phyloP scores from a whole-genome alignment of 73 alveolate genomes.

The Paramecium tetraurelia region DNA sequence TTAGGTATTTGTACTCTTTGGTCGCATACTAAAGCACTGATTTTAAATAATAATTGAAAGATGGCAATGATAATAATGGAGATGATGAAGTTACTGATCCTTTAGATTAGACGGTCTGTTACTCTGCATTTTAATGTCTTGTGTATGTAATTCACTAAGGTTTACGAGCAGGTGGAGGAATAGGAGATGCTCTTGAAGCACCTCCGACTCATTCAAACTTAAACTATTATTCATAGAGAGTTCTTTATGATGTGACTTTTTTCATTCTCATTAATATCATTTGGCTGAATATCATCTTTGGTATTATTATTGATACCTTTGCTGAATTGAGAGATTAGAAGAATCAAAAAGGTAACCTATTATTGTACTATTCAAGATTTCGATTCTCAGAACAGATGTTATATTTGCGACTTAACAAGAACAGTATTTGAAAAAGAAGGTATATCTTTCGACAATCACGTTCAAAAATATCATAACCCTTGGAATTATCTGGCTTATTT shows the following conservation, averaged over 20 bases:
- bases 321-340: slow-evolving; percentile 84
- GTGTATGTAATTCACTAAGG: slow-evolving; percentile 71
- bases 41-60: slow-evolving; percentile 29
- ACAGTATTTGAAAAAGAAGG: slow-evolving; percentile 71
- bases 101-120: background rate
- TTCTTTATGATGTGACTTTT: slow-evolving; percentile 81
- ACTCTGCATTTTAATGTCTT: slow-evolving; percentile 30
- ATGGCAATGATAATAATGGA: background rate
- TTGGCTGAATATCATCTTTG: slow-evolving; percentile 80
- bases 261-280: slow-evolving; percentile 78
- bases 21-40: slow-evolving; percentile 42
- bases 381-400: slow-evolving; percentile 50
- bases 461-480: slow-evolving; percentile 76
- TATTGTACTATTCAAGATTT: background rate
- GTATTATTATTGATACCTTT: slow-evolving; percentile 89
- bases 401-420: slow-evolving; percentile 48
- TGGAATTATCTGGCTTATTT: slow-evolving; percentile 87
- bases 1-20: slow-evolving; percentile 6
- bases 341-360: slow-evolving; percentile 49
- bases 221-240: slow-evolving; percentile 53
- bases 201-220: slow-evolving; percentile 31
- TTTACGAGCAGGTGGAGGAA: slow-evolving; percentile 96
- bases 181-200: slow-evolving; percentile 85
- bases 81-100: background rate
- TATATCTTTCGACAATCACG: slow-evolving; percentile 78